A percentile compares a stretch with the other conserved stretches of the same genome.
Evolutionary conservation across 805 yeast species (phyloP).

Genomic region (Ascoidea tarda): DNA sequence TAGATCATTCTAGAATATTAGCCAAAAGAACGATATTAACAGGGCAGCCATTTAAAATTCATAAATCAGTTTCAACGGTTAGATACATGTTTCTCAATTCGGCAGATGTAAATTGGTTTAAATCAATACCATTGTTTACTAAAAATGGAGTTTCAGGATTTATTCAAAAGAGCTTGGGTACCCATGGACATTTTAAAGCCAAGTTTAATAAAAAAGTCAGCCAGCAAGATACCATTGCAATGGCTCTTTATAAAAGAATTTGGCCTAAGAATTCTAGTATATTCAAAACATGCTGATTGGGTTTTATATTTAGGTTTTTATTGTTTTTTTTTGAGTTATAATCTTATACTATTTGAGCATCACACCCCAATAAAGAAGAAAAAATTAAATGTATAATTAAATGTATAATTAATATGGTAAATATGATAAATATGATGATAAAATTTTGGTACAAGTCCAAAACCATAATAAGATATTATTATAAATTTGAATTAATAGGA

Average conservation of each 20-base stretch:
- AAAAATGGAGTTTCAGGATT: constrained; percentile 88
- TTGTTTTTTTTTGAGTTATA: background rate
- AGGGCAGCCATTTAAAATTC: constrained; percentile 92
- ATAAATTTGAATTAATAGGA: too few species aligned
- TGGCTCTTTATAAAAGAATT: constrained; percentile 86
- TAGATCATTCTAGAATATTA: constrained; percentile 71
- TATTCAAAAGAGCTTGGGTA: constrained; percentile 91
- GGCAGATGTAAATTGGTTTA: constrained; percentile 80
- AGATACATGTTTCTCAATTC: constrained; percentile 95
- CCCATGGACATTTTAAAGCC: constrained; percentile 97
- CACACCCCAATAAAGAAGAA: too few species aligned
- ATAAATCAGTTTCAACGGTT: constrained; percentile 80
- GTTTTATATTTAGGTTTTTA: background rate
- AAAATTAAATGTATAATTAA: too few species aligned
- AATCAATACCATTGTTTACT: constrained; percentile 84
- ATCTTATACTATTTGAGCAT: background rate
- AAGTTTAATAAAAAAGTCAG: constrained; percentile 82
- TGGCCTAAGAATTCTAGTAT: constrained; percentile 54
- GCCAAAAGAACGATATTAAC: constrained; percentile 85
- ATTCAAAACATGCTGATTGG: background rate
- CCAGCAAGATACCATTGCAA: constrained; percentile 86
- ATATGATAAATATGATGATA: too few species aligned
- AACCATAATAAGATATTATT: too few species aligned
- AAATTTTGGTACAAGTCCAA: too few species aligned
- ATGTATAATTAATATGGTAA: too few species aligned